A percentile compares a stretch with the other conserved stretches of the same genome.
phyloP scores from a whole-genome alignment of 2,329 filamentous ascomycete species.

The Apiospora kogelbergensis region DNA sequence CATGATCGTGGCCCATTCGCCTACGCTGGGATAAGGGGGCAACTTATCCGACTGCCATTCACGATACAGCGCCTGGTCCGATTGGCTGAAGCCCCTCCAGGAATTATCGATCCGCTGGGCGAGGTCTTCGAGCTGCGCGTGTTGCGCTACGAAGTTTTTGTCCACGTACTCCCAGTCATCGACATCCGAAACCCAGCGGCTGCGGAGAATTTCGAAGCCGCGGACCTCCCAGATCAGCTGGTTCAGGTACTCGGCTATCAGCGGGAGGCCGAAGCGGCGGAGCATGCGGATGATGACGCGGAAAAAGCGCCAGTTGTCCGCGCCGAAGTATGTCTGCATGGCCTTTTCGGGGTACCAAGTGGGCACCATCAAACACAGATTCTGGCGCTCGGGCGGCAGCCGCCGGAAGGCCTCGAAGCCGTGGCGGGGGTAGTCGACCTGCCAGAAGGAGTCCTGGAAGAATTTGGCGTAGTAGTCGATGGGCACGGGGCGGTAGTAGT shows the following conservation, averaged over 20 bases:
- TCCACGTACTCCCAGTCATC: slow-evolving; percentile 11
- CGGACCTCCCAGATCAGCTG: background rate
- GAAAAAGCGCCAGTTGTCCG: slow-evolving; percentile 14
- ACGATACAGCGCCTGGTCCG: background rate
- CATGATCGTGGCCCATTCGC: background rate
- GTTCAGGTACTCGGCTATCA: slow-evolving; percentile 16
- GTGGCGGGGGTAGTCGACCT: slow-evolving; percentile 16
- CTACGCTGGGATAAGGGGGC: background rate
- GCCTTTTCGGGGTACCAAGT: background rate
- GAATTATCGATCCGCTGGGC: background rate
- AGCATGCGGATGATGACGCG: slow-evolving; percentile 12
- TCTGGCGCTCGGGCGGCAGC: slow-evolving; percentile 9
- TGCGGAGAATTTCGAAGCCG: slow-evolving; percentile 12
- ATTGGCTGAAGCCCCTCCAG: background rate
- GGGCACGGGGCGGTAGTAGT: slow-evolving; percentile 17
- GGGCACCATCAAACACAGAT: background rate
- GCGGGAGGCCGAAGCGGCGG: background rate
- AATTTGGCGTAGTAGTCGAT: slow-evolving; percentile 22
- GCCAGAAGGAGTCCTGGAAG: slow-evolving; percentile 29
- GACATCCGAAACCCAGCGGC: background rate
- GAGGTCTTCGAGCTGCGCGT: background rate
- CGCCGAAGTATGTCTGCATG: background rate
- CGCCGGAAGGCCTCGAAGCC: slow-evolving; percentile 21
- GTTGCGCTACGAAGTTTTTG: background rate
- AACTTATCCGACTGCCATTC: background rate